These are phyloP conservation scores for Filobasidium wieringae DNA, from an alignment of 768 basidiomycete genomes.

Conservation along the genomic window DNA sequence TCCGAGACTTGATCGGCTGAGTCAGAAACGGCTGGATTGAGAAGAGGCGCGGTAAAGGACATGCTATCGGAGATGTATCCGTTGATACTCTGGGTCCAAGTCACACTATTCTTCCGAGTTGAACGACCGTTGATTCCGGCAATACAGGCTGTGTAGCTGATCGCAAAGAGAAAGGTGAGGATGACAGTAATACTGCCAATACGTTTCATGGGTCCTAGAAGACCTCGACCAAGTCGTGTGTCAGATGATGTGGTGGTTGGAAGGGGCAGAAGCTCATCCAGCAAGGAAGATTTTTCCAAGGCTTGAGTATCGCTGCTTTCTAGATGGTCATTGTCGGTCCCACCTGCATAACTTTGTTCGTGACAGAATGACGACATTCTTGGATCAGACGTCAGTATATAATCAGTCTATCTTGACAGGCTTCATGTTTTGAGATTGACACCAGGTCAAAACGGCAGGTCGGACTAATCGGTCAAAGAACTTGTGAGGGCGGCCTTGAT, in stretches of 20 bases:
- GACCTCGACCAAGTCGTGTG: not conserved
- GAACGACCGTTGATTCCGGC: not conserved
- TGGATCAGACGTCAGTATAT: too few species aligned
- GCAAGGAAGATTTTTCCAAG: conserved; percentile 14
- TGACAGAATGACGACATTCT: too few species aligned
- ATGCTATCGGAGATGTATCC: not conserved
- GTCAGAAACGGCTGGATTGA: not conserved
- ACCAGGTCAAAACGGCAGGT: too few species aligned
- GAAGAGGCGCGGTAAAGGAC: not conserved
- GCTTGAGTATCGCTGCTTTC: not conserved
- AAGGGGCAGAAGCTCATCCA: conserved; percentile 24
- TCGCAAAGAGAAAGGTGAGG: conserved; percentile 20
- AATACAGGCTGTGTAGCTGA: conserved; percentile 18
- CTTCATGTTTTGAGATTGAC: too few species aligned
- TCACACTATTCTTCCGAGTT: not conserved
- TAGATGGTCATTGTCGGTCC: not conserved
- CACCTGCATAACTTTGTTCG: too few species aligned
- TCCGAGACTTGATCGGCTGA: too few species aligned
- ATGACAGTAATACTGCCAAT: conserved; percentile 21
- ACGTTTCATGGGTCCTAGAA: conserved; percentile 13
- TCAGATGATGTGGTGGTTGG: not conserved
- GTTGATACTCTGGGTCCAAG: conserved; percentile 12
- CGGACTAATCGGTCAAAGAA: too few species aligned
- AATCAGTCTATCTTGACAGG: too few species aligned
- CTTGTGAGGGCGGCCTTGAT: too few species aligned